A percentile compares a stretch with the other conserved stretches of the same genome.
Conservation (phyloP, 2,329 filamentous ascomycete genomes). For the Fusarium verrucosum region DNA sequence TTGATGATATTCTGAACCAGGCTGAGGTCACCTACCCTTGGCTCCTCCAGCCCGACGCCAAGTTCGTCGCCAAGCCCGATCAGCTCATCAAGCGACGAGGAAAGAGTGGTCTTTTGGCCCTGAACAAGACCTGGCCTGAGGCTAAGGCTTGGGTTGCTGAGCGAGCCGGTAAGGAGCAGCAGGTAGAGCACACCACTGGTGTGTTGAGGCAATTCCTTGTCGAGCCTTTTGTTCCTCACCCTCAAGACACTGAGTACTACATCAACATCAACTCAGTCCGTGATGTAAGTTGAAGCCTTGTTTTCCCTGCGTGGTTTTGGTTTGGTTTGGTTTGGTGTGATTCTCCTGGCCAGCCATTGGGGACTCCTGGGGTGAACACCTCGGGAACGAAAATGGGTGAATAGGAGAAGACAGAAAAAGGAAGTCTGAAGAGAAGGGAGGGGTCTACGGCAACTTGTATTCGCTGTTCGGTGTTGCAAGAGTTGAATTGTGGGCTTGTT, state of each 20-base stretch:
- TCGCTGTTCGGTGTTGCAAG: slow-evolving; percentile 27
- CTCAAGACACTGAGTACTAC: slow-evolving; percentile 97
- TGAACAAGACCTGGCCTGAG: slow-evolving; percentile 98
- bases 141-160: slow-evolving; percentile 93
- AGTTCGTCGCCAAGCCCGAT: slow-evolving; percentile 99
- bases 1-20: slow-evolving; percentile 88
- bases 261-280: slow-evolving; percentile 99
- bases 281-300: slow-evolving; percentile 77
- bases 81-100: slow-evolving; percentile 99
- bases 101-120: slow-evolving; percentile 94
- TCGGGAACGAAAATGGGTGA: not conserved
- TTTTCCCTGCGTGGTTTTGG: slow-evolving; percentile 35
- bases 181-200: slow-evolving; percentile 92
- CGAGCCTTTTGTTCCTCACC: slow-evolving; percentile 97
- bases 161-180: slow-evolving; percentile 88
- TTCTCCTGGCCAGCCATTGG: not conserved
- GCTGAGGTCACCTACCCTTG: slow-evolving; percentile 97
- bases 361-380: not conserved
- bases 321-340: not conserved
- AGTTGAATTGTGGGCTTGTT: slow-evolving; percentile 42
- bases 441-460: slow-evolving; percentile 34
- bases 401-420: slow-evolving; percentile 3
- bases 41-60: slow-evolving; percentile 83
- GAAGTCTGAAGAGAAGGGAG: slow-evolving; percentile 13
- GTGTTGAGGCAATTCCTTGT: slow-evolving; percentile 94